Conservation (phyloP, 805 yeast genomes). For the Metschnikowia chrysomelidarum region DNA sequence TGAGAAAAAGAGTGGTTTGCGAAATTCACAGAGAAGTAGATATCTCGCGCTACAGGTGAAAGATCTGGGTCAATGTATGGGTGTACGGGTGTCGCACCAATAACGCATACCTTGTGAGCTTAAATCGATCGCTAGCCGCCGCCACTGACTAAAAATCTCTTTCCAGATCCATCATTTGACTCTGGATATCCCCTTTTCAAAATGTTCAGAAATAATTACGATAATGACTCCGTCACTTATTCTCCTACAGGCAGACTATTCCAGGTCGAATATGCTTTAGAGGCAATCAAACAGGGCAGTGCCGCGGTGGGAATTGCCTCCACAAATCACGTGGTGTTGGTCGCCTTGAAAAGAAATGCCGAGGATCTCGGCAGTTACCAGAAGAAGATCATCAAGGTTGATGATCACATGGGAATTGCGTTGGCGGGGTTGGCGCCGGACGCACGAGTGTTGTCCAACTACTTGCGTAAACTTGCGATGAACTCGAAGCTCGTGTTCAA, state of each 20-base stretch:
- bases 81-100: no score
- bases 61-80: no score
- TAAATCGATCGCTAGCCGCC: no score
- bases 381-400: slow-evolving; percentile 87
- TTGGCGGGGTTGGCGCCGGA: slow-evolving; percentile 98
- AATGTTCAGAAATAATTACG: slow-evolving; percentile 95
- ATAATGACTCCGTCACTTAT: slow-evolving; percentile 96
- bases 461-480: slow-evolving; percentile 87
- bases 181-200: no score
- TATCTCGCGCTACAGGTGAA: no score
- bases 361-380: slow-evolving; percentile 98
- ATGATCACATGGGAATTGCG: slow-evolving; percentile 91
- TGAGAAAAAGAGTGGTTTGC: no score
- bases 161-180: no score
- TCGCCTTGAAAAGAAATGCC: slow-evolving; percentile 91
- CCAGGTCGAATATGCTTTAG: slow-evolving; percentile 79
- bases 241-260: slow-evolving; percentile 93
- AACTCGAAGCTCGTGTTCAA: slow-evolving; percentile 79
- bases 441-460: slow-evolving; percentile 90
- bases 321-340: slow-evolving; percentile 82
- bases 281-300: slow-evolving; percentile 96
- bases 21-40: no score
- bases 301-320: slow-evolving; percentile 95
- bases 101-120: no score
- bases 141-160: no score